These are phyloP conservation scores for Elsinoe arachidis DNA, from an alignment of 2,329 filamentous ascomycete genomes.

Conservation along the genomic window DNA sequence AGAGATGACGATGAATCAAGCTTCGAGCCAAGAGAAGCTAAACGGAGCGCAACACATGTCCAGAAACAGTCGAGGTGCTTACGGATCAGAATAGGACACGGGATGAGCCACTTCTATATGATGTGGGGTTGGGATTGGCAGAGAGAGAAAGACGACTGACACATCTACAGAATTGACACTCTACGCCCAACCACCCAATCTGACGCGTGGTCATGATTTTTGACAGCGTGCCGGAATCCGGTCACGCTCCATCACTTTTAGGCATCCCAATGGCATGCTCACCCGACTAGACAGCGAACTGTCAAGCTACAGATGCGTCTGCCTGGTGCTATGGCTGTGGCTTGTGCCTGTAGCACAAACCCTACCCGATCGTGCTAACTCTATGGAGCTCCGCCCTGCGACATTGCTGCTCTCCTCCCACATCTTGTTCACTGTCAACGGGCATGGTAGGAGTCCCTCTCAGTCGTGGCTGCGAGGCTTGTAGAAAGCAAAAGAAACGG, in stretches of 20 bases:
- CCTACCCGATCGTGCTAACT: neutral
- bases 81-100: neutral
- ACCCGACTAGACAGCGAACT: no score
- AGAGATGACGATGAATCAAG: neutral
- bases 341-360: neutral
- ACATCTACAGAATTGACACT: no score
- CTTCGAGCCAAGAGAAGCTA: neutral
- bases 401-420: neutral
- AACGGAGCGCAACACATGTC: neutral
- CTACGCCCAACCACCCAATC: no score
- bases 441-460: slow-evolving; percentile 12
- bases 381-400: slow-evolving; percentile 3
- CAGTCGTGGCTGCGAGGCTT: slow-evolving; percentile 14
- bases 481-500: slow-evolving; percentile 14
- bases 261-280: neutral
- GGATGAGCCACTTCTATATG: no score
- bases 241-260: neutral
- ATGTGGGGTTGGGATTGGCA: no score
- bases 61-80: neutral
- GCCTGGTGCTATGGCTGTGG: neutral
- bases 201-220: no score
- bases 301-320: neutral
- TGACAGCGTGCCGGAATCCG: neutral
- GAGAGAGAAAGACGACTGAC: no score
- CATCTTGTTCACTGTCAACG: neutral